phyloP scores from a whole-genome alignment of 768 basidiomycete genomes.

The Dendrothele bispora region DNA sequence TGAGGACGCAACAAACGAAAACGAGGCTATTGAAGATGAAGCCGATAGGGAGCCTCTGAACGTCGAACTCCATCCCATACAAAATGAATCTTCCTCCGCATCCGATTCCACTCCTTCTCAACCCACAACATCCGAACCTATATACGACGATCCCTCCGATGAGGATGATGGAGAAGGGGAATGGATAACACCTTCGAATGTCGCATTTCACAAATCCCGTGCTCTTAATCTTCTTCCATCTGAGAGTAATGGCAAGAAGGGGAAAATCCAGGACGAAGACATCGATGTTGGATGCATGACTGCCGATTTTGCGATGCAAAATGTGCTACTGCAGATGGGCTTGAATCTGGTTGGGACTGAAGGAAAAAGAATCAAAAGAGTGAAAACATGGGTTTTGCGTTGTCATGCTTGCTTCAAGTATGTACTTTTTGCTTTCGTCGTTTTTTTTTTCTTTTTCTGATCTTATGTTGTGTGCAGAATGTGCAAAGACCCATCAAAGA shows the following conservation, averaged over 20 bases:
- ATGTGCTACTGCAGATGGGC: conserved; percentile 93
- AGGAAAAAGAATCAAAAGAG: conserved; percentile 85
- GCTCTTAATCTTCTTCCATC: conserved; percentile 81
- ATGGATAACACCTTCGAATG: conserved; percentile 95
- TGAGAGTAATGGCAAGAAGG: conserved; percentile 30
- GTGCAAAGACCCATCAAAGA: conserved; percentile 92
- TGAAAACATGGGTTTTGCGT: conserved; percentile 93
- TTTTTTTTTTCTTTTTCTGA: background rate
- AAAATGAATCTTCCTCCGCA: conserved; percentile 17
- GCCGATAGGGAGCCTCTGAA: conserved; percentile 31
- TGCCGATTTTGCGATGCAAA: conserved; percentile 99
- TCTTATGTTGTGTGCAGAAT: conserved; percentile 53
- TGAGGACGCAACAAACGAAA: conserved; percentile 8
- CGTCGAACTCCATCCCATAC: conserved; percentile 42
- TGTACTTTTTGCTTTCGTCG: conserved; percentile 30
- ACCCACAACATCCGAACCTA: conserved; percentile 18
- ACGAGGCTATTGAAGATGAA: conserved; percentile 1
- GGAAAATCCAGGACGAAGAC: conserved; percentile 33
- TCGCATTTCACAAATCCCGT: conserved; percentile 81
- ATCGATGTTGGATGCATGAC: conserved; percentile 91
- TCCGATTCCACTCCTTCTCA: conserved; percentile 15
- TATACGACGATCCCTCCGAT: conserved; percentile 78
- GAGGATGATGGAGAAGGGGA: conserved; percentile 87
- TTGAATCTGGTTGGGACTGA: conserved; percentile 86
- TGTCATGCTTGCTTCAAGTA: conserved; percentile 99